These are phyloP conservation scores for Carex scoparia DNA, from an alignment of 176 grass and related monocot genomes.

Conservation along the genomic window DNA sequence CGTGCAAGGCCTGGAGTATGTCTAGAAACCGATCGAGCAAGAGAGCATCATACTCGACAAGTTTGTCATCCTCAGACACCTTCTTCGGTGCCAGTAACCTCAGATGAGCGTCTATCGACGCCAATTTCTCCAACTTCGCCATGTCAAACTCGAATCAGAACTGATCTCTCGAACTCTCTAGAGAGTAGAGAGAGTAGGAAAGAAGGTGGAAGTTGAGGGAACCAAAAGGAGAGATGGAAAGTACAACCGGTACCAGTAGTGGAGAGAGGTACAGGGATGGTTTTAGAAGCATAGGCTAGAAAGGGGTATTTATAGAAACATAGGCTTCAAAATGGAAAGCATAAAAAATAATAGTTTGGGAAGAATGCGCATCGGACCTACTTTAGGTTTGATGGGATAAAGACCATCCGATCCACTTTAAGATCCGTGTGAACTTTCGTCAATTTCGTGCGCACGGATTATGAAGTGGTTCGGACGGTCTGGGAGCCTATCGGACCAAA, in stretches of 20 bases:
- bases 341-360: background rate
- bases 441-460: too few relatives aligned
- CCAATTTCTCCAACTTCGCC: conserved; percentile 55
- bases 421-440: too few relatives aligned
- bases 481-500: too few relatives aligned
- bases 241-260: background rate
- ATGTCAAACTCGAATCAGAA: background rate
- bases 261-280: conserved; percentile 6
- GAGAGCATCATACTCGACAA: conserved; percentile 80
- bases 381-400: too few relatives aligned
- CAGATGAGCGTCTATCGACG: conserved; percentile 77
- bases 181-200: background rate
- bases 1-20: conserved; percentile 77
- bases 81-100: conserved; percentile 66
- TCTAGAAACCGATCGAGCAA: conserved; percentile 79
- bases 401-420: too few relatives aligned
- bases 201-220: background rate
- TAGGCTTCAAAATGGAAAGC: background rate
- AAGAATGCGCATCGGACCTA: too few relatives aligned
- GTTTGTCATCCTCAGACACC: conserved; percentile 81
- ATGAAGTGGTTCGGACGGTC: too few relatives aligned
- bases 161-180: background rate
- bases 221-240: background rate
- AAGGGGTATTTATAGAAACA: conserved; percentile 22
- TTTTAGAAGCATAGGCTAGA: background rate